Percentiles rank a stretch among this genome's conserved stretches.
phyloP scores from a whole-genome alignment of 345 rosid species.

The Linum trigynum region DNA sequence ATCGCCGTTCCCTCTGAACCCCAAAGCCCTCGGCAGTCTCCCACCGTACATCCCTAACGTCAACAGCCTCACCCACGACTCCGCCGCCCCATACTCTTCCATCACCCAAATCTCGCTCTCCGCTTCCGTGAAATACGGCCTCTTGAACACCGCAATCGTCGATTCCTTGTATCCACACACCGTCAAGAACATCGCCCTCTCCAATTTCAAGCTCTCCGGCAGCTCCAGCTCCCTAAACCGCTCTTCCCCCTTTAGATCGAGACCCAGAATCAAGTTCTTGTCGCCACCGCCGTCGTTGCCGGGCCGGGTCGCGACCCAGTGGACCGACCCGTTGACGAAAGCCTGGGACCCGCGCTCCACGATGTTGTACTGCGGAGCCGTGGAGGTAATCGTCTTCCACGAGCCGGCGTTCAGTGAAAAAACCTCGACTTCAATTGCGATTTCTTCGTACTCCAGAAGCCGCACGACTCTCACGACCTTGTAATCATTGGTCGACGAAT shows the following conservation, averaged over 20 bases:
- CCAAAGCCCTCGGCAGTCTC: constrained; percentile 5
- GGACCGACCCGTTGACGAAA: constrained; percentile 10
- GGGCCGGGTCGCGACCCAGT: neutral
- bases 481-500: neutral
- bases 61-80: constrained; percentile 6
- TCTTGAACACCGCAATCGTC: neutral
- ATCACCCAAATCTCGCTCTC: constrained; percentile 9
- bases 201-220: constrained; percentile 3
- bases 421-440: neutral
- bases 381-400: constrained; percentile 1
- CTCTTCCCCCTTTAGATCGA: neutral
- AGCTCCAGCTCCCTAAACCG: constrained; percentile 1
- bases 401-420: neutral
- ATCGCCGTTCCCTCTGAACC: constrained; percentile 1
- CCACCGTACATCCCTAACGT: neutral
- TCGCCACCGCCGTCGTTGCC: neutral
- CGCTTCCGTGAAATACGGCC: neutral
- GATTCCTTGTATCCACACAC: neutral
- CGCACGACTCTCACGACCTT: constrained; percentile 8
- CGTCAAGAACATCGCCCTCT: neutral
- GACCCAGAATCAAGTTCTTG: neutral
- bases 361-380: neutral
- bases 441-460: neutral
- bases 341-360: neutral
- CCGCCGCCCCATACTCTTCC: neutral